phyloP scores from a whole-genome alignment of 495 filamentous ascomycete genomes.

The Lophium mytilinum region DNA sequence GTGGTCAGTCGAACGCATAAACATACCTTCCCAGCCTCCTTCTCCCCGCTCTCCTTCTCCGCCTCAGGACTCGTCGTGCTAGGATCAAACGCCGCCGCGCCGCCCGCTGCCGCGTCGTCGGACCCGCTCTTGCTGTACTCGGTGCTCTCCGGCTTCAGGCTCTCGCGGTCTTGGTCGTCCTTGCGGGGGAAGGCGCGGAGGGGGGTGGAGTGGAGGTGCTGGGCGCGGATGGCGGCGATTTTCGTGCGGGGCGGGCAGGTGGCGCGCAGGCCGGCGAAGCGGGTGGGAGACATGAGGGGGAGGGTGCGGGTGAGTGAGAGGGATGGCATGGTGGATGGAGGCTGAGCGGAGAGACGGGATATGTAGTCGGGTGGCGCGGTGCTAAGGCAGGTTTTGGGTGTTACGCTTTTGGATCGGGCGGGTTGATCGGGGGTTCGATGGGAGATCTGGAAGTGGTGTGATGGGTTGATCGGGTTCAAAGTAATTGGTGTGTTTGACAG shows the following conservation, averaged over 20 bases:
- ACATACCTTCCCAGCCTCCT: constrained; percentile 21
- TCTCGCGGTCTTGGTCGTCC: constrained; percentile 45
- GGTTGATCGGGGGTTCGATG: too few species aligned
- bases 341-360: background rate
- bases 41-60: constrained; percentile 37
- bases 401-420: background rate
- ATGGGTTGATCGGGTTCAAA: too few species aligned
- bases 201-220: constrained; percentile 1
- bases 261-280: background rate
- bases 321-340: background rate
- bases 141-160: constrained; percentile 44
- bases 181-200: constrained; percentile 26
- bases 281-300: background rate
- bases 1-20: too few species aligned
- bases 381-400: background rate
- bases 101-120: constrained; percentile 43
- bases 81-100: constrained; percentile 52
- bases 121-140: constrained; percentile 54
- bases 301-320: background rate
- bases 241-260: background rate
- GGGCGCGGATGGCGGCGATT: background rate
- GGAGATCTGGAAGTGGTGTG: too few species aligned
- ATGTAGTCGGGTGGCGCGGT: too few species aligned
- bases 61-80: constrained; percentile 48
- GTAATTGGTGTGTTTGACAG: too few species aligned